A percentile compares a stretch with the other conserved stretches of the same genome.
Conservation (phyloP, 768 basidiomycete species). For the Neoboletus magnificus region DNA sequence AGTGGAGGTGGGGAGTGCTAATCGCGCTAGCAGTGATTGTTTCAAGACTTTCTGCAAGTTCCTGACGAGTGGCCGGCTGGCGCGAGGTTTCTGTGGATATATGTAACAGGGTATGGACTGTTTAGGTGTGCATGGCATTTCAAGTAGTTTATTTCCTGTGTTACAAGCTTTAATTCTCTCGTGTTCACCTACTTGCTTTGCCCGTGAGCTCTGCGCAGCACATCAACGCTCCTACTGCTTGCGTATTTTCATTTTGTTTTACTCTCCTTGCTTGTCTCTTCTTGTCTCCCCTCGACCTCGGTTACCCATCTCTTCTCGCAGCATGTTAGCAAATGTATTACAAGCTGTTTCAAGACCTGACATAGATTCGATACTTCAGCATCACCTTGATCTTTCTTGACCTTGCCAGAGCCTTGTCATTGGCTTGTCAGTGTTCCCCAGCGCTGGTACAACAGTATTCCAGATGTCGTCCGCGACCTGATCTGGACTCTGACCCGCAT, state of each 20-base stretch:
- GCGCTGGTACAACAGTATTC: conserved; percentile 44
- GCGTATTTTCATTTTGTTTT: conserved; percentile 4
- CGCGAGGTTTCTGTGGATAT: conserved; percentile 13
- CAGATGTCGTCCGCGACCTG: conserved; percentile 56
- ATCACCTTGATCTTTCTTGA: not conserved
- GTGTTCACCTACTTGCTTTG: conserved; percentile 10
- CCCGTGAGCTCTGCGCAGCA: conserved; percentile 4
- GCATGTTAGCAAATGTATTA: conserved; percentile 28
- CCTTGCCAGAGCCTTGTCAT: conserved; percentile 52
- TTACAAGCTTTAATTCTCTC: conserved; percentile 9
- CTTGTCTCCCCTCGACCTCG: conserved; percentile 6
- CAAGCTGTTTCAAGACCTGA: conserved; percentile 10
- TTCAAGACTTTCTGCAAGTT: conserved; percentile 64
- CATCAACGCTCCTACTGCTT: conserved; percentile 9
- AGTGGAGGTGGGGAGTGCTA: conserved; percentile 80
- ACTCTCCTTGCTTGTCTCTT: conserved; percentile 8
- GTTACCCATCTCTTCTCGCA: conserved; percentile 17
- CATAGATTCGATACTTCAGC: conserved; percentile 1
- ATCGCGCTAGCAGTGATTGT: conserved; percentile 76
- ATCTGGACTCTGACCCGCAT: conserved; percentile 52
- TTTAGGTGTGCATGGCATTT: conserved; percentile 17
- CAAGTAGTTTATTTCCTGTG: conserved; percentile 17
- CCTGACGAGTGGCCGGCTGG: conserved; percentile 16
- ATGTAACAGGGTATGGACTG: conserved; percentile 14
- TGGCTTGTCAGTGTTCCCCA: conserved; percentile 36